These are phyloP conservation scores for Mycena rosella DNA, from an alignment of 768 basidiomycete genomes.

Conservation along the genomic window DNA sequence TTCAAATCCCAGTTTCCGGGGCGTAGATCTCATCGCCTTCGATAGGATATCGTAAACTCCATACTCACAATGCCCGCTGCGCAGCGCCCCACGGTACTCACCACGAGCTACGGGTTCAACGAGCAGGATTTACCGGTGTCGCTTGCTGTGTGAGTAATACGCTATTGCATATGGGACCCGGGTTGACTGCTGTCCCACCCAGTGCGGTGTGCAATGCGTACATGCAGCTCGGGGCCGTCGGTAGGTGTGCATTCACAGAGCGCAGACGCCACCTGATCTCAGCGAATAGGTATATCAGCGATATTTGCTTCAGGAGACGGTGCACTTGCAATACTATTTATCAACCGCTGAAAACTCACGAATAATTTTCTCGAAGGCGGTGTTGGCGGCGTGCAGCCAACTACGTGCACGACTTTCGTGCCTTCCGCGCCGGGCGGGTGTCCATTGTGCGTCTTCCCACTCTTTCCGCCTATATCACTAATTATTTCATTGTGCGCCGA, in stretches of 20 bases:
- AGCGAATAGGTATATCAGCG: constrained; percentile 40
- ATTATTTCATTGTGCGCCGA: too few relatives aligned
- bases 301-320: constrained; percentile 47
- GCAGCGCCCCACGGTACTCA: constrained; percentile 54
- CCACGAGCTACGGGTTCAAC: constrained; percentile 54
- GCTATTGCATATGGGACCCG: not conserved
- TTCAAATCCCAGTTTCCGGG: not conserved
- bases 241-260: constrained; percentile 16
- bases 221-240: constrained; percentile 55
- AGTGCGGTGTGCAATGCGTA: constrained; percentile 44
- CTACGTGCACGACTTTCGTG: constrained; percentile 53
- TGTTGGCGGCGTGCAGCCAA: constrained; percentile 27
- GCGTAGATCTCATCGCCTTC: too few relatives aligned
- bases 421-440: constrained; percentile 50
- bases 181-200: not conserved
- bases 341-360: constrained; percentile 7
- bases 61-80: constrained; percentile 56
- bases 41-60: constrained; percentile 41
- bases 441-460: constrained; percentile 46
- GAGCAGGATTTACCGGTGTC: constrained; percentile 50
- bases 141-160: constrained; percentile 46
- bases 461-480: too few relatives aligned
- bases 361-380: constrained; percentile 8
- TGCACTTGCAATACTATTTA: constrained; percentile 23
- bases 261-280: not conserved